phyloP scores from a whole-genome alignment of 345 rosid genomes.

The Syzygium oleosum region DNA sequence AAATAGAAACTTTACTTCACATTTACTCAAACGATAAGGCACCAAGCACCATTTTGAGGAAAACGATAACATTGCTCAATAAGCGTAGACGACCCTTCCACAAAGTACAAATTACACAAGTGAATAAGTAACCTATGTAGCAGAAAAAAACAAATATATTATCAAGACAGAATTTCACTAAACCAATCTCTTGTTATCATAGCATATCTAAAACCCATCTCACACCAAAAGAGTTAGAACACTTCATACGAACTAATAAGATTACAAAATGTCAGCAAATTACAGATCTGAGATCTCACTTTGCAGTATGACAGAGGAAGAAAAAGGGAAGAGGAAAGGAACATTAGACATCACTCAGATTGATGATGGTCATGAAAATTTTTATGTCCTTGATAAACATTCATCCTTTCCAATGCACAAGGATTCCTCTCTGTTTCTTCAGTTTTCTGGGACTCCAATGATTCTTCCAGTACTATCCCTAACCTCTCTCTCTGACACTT shows the following conservation, averaged over 20 bases:
- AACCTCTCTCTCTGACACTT: neutral
- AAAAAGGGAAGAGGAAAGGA: neutral
- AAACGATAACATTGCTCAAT: neutral
- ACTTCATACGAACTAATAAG: neutral
- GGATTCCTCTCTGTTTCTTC: neutral
- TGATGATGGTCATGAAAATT: neutral
- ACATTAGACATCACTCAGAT: neutral
- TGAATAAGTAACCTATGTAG: neutral
- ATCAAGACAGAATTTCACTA: no score
- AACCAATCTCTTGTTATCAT: no score
- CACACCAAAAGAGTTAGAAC: neutral
- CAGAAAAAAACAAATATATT: neutral
- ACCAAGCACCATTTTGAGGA: neutral
- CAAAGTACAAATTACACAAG: neutral
- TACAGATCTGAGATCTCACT: neutral
- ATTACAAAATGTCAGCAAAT: neutral
- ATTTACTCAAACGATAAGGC: neutral
- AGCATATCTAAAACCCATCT: no score
- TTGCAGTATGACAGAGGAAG: neutral
- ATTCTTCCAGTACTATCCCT: neutral
- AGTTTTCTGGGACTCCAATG: neutral
- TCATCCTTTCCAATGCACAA: neutral
- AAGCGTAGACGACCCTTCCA: accelerated
- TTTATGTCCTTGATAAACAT: neutral
- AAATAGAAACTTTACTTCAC: neutral